Conservation (phyloP, 495 filamentous ascomycete genomes). For the Letharia lupina region DNA sequence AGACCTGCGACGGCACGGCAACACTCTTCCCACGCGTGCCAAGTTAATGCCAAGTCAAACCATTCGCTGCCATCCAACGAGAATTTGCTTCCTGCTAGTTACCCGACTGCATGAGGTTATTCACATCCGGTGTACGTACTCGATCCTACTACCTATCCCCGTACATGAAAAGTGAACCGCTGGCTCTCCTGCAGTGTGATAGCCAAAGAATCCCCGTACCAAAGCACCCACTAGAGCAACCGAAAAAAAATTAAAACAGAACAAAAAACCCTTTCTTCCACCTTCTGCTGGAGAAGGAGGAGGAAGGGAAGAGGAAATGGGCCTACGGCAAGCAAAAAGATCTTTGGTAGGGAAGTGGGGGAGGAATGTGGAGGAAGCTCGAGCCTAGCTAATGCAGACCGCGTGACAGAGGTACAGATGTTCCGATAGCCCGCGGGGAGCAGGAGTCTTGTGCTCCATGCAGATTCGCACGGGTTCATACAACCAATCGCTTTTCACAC, state of each 20-base stretch:
- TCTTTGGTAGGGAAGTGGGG: not conserved
- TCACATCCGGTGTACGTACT: not conserved
- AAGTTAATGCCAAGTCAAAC: not conserved
- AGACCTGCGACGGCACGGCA: not conserved
- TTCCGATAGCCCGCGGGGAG: slow-evolving; percentile 4
- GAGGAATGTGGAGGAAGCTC: not conserved
- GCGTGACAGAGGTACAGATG: not conserved
- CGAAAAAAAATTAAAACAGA: too few species aligned
- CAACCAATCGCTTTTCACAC: not conserved
- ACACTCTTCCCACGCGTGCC: not conserved
- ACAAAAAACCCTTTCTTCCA: not conserved
- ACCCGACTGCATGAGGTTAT: not conserved
- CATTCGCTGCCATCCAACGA: not conserved
- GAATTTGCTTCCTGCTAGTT: not conserved
- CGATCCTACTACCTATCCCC: too few species aligned
- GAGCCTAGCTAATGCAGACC: not conserved
- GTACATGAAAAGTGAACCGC: not conserved
- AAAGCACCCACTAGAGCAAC: not conserved
- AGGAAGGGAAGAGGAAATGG: not conserved
- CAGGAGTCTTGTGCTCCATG: not conserved
- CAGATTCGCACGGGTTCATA: not conserved
- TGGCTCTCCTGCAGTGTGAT: not conserved
- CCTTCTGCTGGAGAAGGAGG: not conserved
- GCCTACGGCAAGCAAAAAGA: not conserved
- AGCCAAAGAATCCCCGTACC: not conserved